Conservation (phyloP, 345 rosid species). For the Aquilaria yunnanensis region DNA sequence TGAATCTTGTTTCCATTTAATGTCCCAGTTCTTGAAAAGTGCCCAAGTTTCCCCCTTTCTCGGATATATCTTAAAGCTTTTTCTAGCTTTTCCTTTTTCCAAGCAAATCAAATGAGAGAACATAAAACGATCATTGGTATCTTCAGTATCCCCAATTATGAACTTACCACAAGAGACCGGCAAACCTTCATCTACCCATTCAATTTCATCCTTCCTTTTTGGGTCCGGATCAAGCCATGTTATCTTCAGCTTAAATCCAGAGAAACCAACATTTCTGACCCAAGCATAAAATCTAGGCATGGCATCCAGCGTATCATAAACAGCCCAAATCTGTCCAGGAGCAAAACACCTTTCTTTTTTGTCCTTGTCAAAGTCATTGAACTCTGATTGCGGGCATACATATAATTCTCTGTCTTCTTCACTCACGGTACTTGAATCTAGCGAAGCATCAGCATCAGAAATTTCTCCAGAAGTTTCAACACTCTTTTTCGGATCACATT, state of each 20-base stretch:
- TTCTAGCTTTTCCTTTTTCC: slow-evolving; percentile 20
- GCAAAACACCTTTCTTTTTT: slow-evolving; percentile 36
- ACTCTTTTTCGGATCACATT: slow-evolving; percentile 20
- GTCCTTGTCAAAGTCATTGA: slow-evolving; percentile 48
- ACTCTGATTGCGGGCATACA: slow-evolving; percentile 53
- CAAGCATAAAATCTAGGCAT: slow-evolving; percentile 79
- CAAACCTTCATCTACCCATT: slow-evolving; percentile 38
- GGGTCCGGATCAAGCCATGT: slow-evolving; percentile 71
- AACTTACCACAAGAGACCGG: slow-evolving; percentile 64
- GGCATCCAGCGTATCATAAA: slow-evolving; percentile 41
- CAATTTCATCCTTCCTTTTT: slow-evolving; percentile 29
- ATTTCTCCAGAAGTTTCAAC: not conserved
- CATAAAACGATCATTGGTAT: slow-evolving; percentile 22
- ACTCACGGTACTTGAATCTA: slow-evolving; percentile 21
- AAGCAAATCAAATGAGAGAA: slow-evolving; percentile 55
- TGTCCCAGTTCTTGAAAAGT: slow-evolving; percentile 67
- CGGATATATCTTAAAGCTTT: slow-evolving; percentile 39
- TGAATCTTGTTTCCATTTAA: slow-evolving; percentile 35
- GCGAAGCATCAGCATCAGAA: slow-evolving; percentile 7
- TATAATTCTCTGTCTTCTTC: slow-evolving; percentile 21
- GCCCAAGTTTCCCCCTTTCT: slow-evolving; percentile 67
- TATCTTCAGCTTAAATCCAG: slow-evolving; percentile 38
- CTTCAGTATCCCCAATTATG: slow-evolving; percentile 19
- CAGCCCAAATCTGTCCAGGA: slow-evolving; percentile 64
- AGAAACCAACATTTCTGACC: slow-evolving; percentile 37